These are phyloP conservation scores for Pelargonium nanum DNA, from an alignment of 345 rosid genomes.

Conservation along the genomic window DNA sequence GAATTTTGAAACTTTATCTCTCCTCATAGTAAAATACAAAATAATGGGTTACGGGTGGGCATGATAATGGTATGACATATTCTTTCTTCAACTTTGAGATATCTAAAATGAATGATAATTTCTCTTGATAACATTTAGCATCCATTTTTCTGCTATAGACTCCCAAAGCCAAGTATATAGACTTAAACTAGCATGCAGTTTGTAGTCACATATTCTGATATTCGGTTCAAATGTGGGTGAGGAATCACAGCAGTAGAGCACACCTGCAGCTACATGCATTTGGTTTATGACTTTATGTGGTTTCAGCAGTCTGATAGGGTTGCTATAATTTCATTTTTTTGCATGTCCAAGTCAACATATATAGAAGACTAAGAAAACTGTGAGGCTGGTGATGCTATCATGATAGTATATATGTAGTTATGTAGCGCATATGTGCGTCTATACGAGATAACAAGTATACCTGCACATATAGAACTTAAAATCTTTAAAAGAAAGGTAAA, in stretches of 20 bases:
- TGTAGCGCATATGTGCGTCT: no score
- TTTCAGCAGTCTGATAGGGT: background rate
- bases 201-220: background rate
- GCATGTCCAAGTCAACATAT: background rate
- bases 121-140: no score
- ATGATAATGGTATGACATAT: background rate
- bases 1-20: no score
- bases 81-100: background rate
- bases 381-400: no score
- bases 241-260: background rate
- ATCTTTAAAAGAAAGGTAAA: no score
- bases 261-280: no score
- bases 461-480: no score
- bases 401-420: no score
- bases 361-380: background rate
- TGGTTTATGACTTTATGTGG: background rate
- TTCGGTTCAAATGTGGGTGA: background rate
- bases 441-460: no score
- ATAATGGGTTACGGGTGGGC: background rate
- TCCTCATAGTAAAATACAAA: background rate
- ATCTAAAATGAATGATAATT: background rate
- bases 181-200: background rate
- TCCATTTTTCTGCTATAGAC: background rate
- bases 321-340: background rate
- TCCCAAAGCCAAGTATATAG: background rate